These are phyloP conservation scores for Fusarium falciforme DNA, from an alignment of 2,329 filamentous ascomycete species.

Conservation along the genomic window DNA sequence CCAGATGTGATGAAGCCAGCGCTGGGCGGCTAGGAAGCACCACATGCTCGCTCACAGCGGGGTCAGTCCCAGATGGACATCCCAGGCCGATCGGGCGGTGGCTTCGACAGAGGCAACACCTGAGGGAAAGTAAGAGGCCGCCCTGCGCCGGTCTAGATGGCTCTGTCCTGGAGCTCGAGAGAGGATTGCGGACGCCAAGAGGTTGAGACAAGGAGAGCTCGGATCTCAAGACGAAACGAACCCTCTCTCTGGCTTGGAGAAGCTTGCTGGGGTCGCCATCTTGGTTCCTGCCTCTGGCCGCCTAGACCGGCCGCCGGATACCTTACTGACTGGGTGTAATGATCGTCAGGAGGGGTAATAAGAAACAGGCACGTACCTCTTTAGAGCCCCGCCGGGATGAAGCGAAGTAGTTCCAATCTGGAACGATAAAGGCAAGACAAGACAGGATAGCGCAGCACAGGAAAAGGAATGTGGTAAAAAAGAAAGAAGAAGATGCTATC, in stretches of 20 bases:
- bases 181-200: conserved; percentile 8
- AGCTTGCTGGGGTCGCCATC: conserved; percentile 3
- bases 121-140: background rate
- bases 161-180: background rate
- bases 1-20: conserved; percentile 39
- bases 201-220: conserved; percentile 1
- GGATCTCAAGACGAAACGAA: conserved; percentile 29
- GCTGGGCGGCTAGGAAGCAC: conserved; percentile 41
- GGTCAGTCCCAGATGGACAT: background rate
- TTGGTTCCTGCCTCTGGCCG: background rate
- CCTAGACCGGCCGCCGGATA: conserved; percentile 5
- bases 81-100: background rate
- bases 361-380: conserved; percentile 2
- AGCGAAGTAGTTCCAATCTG: conserved; percentile 6
- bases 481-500: background rate
- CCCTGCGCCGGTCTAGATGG: background rate
- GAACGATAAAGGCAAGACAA: conserved; percentile 5
- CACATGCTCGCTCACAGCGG: conserved; percentile 30
- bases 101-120: background rate
- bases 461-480: background rate
- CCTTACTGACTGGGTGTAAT: conserved; percentile 14
- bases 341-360: conserved; percentile 33
- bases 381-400: background rate
- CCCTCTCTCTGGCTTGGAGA: conserved; percentile 1
- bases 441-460: background rate